These are phyloP conservation scores for Diaporthe sp. DNA, from an alignment of 2,329 filamentous ascomycete species.

Conservation along the genomic window DNA sequence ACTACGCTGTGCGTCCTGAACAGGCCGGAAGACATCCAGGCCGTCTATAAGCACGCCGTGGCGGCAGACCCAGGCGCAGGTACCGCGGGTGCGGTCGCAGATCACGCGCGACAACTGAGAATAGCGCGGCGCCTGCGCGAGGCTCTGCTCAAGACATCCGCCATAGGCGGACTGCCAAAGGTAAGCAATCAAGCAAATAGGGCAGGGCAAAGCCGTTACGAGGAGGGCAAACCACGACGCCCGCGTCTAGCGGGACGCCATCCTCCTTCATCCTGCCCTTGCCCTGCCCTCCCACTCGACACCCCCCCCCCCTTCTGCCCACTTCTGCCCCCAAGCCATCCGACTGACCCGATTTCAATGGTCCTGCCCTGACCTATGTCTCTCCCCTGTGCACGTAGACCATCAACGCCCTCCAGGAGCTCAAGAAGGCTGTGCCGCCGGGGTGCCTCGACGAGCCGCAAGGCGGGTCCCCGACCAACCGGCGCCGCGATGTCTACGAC, in stretches of 20 bases:
- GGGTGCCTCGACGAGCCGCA: constrained; percentile 57
- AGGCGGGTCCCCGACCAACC: constrained; percentile 55
- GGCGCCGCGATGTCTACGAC: constrained; percentile 56
- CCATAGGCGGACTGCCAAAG: constrained; percentile 65
- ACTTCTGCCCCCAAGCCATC: not conserved
- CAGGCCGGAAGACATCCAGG: constrained; percentile 62
- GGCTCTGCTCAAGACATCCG: constrained; percentile 62
- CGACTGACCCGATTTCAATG: constrained; percentile 44
- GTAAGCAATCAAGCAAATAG: constrained; percentile 48
- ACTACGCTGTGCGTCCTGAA: constrained; percentile 63
- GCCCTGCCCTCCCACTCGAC: not conserved
- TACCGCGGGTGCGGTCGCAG: constrained; percentile 34
- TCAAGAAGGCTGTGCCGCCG: constrained; percentile 59
- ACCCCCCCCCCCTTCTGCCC: not conserved
- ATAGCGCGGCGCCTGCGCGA: constrained; percentile 63
- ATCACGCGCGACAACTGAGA: constrained; percentile 54
- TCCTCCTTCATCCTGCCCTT: not conserved
- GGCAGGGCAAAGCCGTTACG: constrained; percentile 4
- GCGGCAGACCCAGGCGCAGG: constrained; percentile 47
- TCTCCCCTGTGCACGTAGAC: constrained; percentile 49
- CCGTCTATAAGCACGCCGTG: constrained; percentile 60
- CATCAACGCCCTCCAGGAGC: constrained; percentile 62
- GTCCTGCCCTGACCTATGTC: not conserved
- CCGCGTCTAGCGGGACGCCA: constrained; percentile 24
- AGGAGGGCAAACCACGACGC: constrained; percentile 18